These are phyloP conservation scores for Salvia sclarea DNA, from an alignment of 305 asterid species.

Conservation along the genomic window DNA sequence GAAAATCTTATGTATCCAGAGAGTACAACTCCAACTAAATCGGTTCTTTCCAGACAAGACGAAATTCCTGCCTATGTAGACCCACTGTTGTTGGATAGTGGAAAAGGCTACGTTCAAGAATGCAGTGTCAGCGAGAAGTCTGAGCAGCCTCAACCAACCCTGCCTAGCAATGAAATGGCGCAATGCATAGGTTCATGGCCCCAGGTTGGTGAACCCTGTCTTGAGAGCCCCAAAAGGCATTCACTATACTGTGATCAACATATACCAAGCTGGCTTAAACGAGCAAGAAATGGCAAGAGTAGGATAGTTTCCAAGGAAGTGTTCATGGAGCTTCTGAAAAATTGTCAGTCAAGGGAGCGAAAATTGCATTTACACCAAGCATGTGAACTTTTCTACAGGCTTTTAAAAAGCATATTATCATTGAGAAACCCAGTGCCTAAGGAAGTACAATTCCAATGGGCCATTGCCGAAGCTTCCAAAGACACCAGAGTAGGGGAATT, in stretches of 20 bases:
- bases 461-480: conserved; percentile 88
- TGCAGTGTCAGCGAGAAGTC: conserved; percentile 42
- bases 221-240: conserved; percentile 74
- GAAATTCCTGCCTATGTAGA: conserved; percentile 47
- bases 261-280: conserved; percentile 96
- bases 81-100: conserved; percentile 48
- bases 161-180: conserved; percentile 42
- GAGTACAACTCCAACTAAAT: conserved; percentile 39
- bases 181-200: conserved; percentile 76
- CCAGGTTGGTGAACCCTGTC: conserved; percentile 54
- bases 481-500: conserved; percentile 60
- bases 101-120: conserved; percentile 41
- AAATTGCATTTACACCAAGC: conserved; percentile 83
- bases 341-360: conserved; percentile 72
- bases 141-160: conserved; percentile 41
- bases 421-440: conserved; percentile 89
- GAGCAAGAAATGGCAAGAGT: conserved; percentile 96
- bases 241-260: conserved; percentile 89
- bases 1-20: conserved; percentile 43
- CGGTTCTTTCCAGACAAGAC: conserved; percentile 43
- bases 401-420: conserved; percentile 79
- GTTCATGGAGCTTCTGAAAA: conserved; percentile 69
- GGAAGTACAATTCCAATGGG: conserved; percentile 95
- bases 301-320: conserved; percentile 96
- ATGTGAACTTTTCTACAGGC: conserved; percentile 90